These are phyloP conservation scores for Colletotrichum noveboracense DNA, from an alignment of 2,329 filamentous ascomycete genomes.

Conservation along the genomic window DNA sequence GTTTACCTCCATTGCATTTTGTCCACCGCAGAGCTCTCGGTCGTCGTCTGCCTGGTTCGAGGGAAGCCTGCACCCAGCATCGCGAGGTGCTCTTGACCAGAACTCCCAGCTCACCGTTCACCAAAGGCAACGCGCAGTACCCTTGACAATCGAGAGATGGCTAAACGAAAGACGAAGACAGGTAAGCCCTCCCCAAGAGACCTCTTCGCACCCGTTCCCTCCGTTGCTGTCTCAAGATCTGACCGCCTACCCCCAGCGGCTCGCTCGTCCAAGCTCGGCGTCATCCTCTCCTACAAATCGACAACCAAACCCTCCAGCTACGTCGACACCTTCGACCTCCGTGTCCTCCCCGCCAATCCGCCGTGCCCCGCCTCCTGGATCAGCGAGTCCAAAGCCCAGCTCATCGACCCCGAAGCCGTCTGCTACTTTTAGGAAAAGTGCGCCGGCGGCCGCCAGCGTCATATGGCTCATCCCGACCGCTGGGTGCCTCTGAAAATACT, in stretches of 20 bases:
- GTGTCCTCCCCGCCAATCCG: not conserved
- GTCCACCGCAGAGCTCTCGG: not conserved
- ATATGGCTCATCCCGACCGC: not conserved
- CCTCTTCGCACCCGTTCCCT: not conserved
- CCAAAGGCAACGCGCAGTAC: not conserved
- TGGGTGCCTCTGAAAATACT: not conserved
- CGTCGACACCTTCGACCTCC: not conserved
- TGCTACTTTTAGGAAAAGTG: not conserved
- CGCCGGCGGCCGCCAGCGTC: not conserved
- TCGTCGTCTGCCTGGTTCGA: not conserved
- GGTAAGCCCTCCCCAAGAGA: not conserved
- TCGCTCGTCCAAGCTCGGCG: not conserved
- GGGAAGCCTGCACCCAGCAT: not conserved
- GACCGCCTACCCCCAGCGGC: not conserved
- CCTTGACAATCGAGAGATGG: not conserved
- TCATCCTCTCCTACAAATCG: not conserved
- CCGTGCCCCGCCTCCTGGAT: not conserved
- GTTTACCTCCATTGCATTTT: accelerated
- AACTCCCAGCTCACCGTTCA: not conserved
- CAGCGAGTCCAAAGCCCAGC: not conserved
- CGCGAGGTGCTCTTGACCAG: accelerated
- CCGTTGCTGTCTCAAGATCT: not conserved
- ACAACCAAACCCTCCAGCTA: not conserved
- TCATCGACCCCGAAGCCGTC: not conserved
- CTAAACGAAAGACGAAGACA: not conserved